Evolutionary conservation across 1,284 basidiomycete species (phyloP).

Genomic region (Leccinum holopus): DNA sequence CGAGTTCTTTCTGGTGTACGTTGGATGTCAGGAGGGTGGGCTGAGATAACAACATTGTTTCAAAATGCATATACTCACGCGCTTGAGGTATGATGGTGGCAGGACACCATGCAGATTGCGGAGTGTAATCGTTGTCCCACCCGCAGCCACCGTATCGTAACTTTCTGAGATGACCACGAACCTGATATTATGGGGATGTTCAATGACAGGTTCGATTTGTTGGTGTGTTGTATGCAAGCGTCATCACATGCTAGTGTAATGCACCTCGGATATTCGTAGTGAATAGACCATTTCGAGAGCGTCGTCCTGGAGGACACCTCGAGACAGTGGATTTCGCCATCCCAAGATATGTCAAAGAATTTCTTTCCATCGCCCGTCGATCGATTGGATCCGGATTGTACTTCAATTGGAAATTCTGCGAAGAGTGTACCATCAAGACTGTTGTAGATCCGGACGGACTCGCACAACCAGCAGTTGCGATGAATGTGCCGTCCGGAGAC

Average conservation of each 20-base stretch:
- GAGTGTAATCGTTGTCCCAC: too few relatives aligned
- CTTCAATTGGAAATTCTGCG: not conserved
- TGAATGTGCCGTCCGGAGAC: not conserved
- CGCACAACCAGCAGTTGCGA: not conserved
- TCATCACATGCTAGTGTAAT: too few relatives aligned
- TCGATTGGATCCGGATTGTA: too few relatives aligned
- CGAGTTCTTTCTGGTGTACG: not conserved
- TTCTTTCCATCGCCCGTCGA: not conserved
- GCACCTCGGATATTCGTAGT: too few relatives aligned
- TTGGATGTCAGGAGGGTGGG: not conserved
- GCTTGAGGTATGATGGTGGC: not conserved
- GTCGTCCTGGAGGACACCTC: not conserved
- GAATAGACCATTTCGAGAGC: not conserved
- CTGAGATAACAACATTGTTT: not conserved
- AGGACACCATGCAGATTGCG: not conserved
- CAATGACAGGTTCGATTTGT: too few relatives aligned
- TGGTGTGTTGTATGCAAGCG: too few relatives aligned
- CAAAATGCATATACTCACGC: not conserved
- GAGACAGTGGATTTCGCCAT: not conserved
- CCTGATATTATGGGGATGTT: too few relatives aligned
- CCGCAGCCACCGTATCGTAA: not conserved
- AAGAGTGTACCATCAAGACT: not conserved
- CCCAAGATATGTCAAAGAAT: rapidly evolving
- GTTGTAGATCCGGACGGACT: not conserved
- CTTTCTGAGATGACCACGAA: not conserved